Evolutionary conservation across 495 filamentous ascomycete species (phyloP), one percentile per base, ranked within the genome.

Genomic region (Glarea lozoyensis): DNA sequence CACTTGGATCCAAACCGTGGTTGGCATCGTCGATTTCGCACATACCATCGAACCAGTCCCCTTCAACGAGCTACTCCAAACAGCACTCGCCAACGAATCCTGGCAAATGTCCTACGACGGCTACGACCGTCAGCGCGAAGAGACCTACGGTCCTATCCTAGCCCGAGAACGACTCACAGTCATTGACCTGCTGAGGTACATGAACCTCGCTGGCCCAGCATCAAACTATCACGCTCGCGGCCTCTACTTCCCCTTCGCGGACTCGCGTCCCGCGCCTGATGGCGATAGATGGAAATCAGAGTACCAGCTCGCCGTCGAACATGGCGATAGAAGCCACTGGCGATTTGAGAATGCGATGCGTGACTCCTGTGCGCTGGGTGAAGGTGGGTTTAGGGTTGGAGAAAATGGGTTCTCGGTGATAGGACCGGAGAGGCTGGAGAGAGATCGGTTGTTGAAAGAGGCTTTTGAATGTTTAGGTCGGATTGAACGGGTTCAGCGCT

Each of bases 1-100:
- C 0, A 37, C 35, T 7, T 69, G 66, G 64, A 43, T 55, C 2
- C 11, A 33, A 3, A 56, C 67, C 38, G 45, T 50, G 35, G 49
- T 53, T 11, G 60, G 57, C 4, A 37, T 70, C 2, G 39, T 62
- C 7, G 24, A 51, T 3, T 58, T 49, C 17, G 49, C 50, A 2
- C 54, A 50, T 10, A 25, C 34, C 37, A 48, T 52, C 19, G 9
- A 10, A 5, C 23, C 27, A 4, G 3, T 10, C 1, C 34, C 50
- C 5, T 55, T 45, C n/a, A 10, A 49, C 0, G 30, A 36, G 11
- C 31, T 43, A 19, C 18, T 46, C 3, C 7, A 3, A 3, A 31
- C 25, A 1, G n/a, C 23, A 2, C 5, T 18, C 18, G 5, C 27
- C 9, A n/a, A n/a, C n/a, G 45, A 48, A 20, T 20, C 20, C 22